Percentiles rank a stretch among this genome's conserved stretches.
These are phyloP conservation scores for Pseudogymnoascus sp. DNA, from an alignment of 2,329 filamentous ascomycete species.

Conservation along the genomic window DNA sequence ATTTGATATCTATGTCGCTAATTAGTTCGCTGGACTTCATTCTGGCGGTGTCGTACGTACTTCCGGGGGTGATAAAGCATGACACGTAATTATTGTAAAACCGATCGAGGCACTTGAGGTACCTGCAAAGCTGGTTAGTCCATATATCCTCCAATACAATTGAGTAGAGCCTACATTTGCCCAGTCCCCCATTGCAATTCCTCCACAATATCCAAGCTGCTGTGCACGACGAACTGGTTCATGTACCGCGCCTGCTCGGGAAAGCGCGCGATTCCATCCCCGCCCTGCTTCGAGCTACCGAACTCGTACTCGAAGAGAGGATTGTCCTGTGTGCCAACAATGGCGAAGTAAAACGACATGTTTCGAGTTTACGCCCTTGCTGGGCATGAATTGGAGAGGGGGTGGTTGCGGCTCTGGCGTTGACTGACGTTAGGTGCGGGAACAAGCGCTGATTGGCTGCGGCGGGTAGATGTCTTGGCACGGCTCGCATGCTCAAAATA, in stretches of 20 bases:
- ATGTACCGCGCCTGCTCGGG: slow-evolving; percentile 81
- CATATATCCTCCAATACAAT: slow-evolving; percentile 4
- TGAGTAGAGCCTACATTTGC: slow-evolving; percentile 56
- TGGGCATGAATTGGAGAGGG: slow-evolving; percentile 19
- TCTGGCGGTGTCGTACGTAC: slow-evolving; percentile 24
- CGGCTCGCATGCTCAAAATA: slow-evolving; percentile 14
- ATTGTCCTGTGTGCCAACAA: slow-evolving; percentile 91
- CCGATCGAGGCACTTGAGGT: slow-evolving; percentile 92
- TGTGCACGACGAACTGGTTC: slow-evolving; percentile 97
- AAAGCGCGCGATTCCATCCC: slow-evolving; percentile 86
- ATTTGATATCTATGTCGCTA: slow-evolving; percentile 60
- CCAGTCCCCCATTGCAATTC: slow-evolving; percentile 90
- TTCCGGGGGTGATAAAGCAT: slow-evolving; percentile 86
- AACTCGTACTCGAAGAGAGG: slow-evolving; percentile 97
- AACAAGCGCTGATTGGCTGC: slow-evolving; percentile 21
- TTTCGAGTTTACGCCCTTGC: slow-evolving; percentile 23
- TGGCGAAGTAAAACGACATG: slow-evolving; percentile 99
- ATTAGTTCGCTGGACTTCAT: not conserved
- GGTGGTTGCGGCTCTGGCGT: slow-evolving; percentile 4
- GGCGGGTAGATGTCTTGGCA: slow-evolving; percentile 20
- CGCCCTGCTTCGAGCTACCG: slow-evolving; percentile 90
- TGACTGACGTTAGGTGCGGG: slow-evolving; percentile 11
- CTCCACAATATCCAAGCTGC: slow-evolving; percentile 87
- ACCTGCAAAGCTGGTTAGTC: slow-evolving; percentile 46
- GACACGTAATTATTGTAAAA: slow-evolving; percentile 96